These are phyloP conservation scores for Fusarium sp. DNA, from an alignment of 2,329 filamentous ascomycete species.

Conservation along the genomic window DNA sequence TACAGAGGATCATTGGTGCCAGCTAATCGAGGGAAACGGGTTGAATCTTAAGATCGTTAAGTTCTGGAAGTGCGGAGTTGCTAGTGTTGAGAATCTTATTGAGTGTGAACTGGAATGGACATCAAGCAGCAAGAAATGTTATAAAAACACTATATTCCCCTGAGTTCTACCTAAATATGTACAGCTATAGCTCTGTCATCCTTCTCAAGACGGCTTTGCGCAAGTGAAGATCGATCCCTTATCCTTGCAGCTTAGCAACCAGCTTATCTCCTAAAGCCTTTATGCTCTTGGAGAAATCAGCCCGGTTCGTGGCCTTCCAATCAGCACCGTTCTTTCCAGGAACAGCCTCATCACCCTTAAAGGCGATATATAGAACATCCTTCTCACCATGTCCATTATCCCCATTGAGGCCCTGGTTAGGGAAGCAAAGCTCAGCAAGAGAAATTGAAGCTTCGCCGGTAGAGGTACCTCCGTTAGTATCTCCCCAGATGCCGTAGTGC, in stretches of 20 bases:
- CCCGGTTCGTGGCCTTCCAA: constrained; percentile 57
- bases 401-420: constrained; percentile 54
- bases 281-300: constrained; percentile 48
- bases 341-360: constrained; percentile 61
- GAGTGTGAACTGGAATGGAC: not conserved
- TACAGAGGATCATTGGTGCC: not conserved
- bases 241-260: not conserved
- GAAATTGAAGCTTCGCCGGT: constrained; percentile 61
- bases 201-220: no score
- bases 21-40: not conserved
- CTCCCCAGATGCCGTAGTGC: constrained; percentile 64
- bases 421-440: constrained; percentile 63
- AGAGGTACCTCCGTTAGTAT: constrained; percentile 61
- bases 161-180: rapidly evolving
- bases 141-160: not conserved
- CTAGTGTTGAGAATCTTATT: not conserved
- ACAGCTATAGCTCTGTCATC: not conserved
- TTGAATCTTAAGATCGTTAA: not conserved
- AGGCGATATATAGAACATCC: constrained; percentile 69
- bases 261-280: not conserved
- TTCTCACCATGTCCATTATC: constrained; percentile 53
- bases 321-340: constrained; percentile 59
- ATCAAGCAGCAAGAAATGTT: not conserved
- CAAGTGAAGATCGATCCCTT: not conserved
- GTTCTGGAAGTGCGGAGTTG: not conserved